Conservation (phyloP, 202 grass and related monocot genomes). For the Miscanthus sacchariflorus region DNA sequence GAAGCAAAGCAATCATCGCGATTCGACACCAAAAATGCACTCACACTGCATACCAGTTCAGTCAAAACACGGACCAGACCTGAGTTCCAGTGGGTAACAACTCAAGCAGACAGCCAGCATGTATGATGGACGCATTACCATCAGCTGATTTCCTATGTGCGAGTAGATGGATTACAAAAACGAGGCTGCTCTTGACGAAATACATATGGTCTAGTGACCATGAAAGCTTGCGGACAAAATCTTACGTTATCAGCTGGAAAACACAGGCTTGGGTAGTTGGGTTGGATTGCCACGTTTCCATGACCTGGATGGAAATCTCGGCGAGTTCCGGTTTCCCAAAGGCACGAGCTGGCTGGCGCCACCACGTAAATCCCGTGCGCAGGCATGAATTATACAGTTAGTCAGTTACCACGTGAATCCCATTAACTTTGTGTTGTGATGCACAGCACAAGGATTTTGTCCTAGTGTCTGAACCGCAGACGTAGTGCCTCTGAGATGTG, state of each 20-base stretch:
- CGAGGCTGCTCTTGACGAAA: not conserved
- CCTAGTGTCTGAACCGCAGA: not conserved
- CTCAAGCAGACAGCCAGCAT: not conserved
- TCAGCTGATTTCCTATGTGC: not conserved
- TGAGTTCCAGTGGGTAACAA: slow-evolving; percentile 18
- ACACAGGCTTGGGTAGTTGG: not conserved
- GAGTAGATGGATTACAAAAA: slow-evolving; percentile 1
- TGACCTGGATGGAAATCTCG: slow-evolving; percentile 2
- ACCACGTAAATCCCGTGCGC: slow-evolving; percentile 8
- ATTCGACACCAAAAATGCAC: slow-evolving; percentile 46
- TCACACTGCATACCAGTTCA: slow-evolving; percentile 41
- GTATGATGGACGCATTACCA: not conserved
- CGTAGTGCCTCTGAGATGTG: not conserved
- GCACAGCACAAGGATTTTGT: not conserved
- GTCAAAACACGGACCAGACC: slow-evolving; percentile 50
- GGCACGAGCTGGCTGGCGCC: not conserved
- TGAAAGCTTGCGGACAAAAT: slow-evolving; percentile 33
- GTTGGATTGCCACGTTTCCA: not conserved
- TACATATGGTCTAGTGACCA: not conserved
- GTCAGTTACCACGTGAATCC: not conserved
- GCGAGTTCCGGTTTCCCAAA: not conserved
- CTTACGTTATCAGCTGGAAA: not conserved
- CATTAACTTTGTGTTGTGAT: not conserved
- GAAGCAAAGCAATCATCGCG: not conserved
- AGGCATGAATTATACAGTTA: not conserved